Evolutionary conservation across 805 yeast species (phyloP).

Genomic region (Peterozyma toletana): DNA sequence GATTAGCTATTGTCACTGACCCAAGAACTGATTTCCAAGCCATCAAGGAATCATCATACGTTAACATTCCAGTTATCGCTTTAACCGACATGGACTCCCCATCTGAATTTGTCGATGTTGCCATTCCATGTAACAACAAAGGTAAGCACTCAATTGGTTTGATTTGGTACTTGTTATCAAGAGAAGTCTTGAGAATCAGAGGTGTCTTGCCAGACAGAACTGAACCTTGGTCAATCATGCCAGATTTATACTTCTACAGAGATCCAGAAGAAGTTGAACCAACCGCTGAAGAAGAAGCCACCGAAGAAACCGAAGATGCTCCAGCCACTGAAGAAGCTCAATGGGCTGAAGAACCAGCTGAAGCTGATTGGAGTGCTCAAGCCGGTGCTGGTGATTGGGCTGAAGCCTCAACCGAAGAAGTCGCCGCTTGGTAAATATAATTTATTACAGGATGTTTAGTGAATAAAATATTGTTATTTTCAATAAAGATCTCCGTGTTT

Average conservation of each 20-base stretch:
- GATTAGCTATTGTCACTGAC: conserved; percentile 98
- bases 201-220: conserved; percentile 95
- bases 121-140: conserved; percentile 99
- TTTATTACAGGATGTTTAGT: too few species aligned
- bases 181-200: conserved; percentile 99
- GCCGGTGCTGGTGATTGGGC: conserved; percentile 37
- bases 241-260: conserved; percentile 99
- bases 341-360: conserved; percentile 44
- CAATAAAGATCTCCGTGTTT: too few species aligned
- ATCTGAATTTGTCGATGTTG: conserved; percentile 97
- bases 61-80: conserved; percentile 99
- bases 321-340: conserved; percentile 50
- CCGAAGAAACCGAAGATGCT: conserved; percentile 55
- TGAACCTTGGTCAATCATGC: conserved; percentile 98
- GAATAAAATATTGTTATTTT: too few species aligned
- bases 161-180: conserved; percentile 98
- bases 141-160: conserved; percentile 99
- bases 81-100: conserved; percentile 98
- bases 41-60: conserved; percentile 99
- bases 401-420: conserved; percentile 53
- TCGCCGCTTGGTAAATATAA: conserved; percentile 18
- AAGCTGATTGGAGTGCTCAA: conserved; percentile 73
- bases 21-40: conserved; percentile 99
- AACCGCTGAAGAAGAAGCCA: conserved; percentile 55
- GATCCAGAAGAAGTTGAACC: conserved; percentile 99